phyloP scores from a whole-genome alignment of 2,329 filamentous ascomycete species.

The Paecilomyces sp. region DNA sequence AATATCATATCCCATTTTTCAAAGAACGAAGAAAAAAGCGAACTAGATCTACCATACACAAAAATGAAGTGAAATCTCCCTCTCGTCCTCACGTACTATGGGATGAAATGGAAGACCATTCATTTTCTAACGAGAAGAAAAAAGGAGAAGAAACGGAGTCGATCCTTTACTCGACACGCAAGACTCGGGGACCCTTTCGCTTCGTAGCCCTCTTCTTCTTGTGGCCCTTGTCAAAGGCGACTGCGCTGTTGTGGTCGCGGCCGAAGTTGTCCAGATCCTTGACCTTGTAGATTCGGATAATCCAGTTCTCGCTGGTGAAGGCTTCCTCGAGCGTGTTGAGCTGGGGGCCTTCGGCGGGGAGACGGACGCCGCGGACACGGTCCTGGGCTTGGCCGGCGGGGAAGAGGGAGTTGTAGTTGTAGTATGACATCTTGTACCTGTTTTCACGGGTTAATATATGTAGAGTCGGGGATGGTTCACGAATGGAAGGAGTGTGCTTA shows the following conservation, averaged over 20 bases:
- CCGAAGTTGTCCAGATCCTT: conserved; percentile 97
- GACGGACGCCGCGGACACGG: conserved; percentile 71
- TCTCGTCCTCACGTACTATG: background rate
- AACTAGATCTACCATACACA: background rate
- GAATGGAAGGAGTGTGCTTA: conserved; percentile 44
- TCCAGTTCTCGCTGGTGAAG: conserved; percentile 99
- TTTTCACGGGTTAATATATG: conserved; percentile 13
- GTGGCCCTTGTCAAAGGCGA: conserved; percentile 45
- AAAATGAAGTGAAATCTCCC: background rate
- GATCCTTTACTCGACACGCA: conserved; percentile 34
- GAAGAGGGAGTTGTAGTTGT: conserved; percentile 93
- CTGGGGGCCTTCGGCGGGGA: conserved; percentile 78
- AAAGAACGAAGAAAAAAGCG: background rate
- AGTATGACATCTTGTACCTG: conserved; percentile 99
- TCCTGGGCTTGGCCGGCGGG: conserved; percentile 84
- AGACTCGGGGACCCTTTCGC: conserved; percentile 35
- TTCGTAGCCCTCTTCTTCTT: conserved; percentile 46
- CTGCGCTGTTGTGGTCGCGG: conserved; percentile 67
- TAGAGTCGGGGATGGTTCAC: background rate
- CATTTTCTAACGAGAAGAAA: conserved; percentile 1
- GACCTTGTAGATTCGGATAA: conserved; percentile 99
- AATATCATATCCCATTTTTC: background rate
- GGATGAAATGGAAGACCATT: background rate
- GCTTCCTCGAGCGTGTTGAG: conserved; percentile 91
- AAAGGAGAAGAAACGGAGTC: background rate